Conservation (phyloP, 768 basidiomycete species). For the Aureoboletus auriporus region DNA sequence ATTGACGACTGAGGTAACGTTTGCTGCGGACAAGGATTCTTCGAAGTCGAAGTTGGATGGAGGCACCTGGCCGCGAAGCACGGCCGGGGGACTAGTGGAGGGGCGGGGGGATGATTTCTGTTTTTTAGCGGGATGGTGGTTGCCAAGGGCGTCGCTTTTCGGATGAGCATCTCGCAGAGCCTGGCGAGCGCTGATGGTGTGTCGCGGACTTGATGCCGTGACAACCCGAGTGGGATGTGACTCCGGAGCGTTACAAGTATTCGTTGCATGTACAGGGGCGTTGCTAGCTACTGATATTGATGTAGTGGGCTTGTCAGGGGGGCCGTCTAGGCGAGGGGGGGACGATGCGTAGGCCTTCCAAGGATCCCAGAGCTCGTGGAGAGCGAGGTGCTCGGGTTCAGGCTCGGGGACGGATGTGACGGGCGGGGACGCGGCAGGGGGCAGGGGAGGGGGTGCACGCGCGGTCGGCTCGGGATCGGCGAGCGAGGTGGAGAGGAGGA, state of each 20-base stretch:
- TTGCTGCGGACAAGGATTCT: slow-evolving; percentile 27
- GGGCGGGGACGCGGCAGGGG: slow-evolving; percentile 17
- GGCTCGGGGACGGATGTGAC: background rate
- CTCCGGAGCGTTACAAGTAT: no score
- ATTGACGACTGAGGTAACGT: slow-evolving; percentile 30
- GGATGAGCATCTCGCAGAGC: no score
- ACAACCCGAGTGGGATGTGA: slow-evolving; percentile 12
- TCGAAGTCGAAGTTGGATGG: slow-evolving; percentile 24
- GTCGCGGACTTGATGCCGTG: slow-evolving; percentile 11
- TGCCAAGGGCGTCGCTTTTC: slow-evolving; percentile 9
- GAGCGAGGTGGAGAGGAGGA: slow-evolving; percentile 38
- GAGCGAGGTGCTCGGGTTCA: background rate
- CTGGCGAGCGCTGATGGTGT: background rate
- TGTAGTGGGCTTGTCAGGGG: no score
- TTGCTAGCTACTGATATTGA: no score
- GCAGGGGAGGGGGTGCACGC: background rate
- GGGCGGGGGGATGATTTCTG: background rate
- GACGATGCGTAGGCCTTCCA: slow-evolving; percentile 10
- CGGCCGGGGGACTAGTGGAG: slow-evolving; percentile 12
- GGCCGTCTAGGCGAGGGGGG: background rate
- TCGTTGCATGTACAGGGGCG: no score
- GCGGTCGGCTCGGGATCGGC: slow-evolving; percentile 22
- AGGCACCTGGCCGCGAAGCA: slow-evolving; percentile 20
- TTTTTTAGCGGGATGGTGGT: slow-evolving; percentile 7
- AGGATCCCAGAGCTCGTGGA: slow-evolving; percentile 22